phyloP scores from a whole-genome alignment of 192 early-diverging fungal species.

The Coemansia sp. region DNA sequence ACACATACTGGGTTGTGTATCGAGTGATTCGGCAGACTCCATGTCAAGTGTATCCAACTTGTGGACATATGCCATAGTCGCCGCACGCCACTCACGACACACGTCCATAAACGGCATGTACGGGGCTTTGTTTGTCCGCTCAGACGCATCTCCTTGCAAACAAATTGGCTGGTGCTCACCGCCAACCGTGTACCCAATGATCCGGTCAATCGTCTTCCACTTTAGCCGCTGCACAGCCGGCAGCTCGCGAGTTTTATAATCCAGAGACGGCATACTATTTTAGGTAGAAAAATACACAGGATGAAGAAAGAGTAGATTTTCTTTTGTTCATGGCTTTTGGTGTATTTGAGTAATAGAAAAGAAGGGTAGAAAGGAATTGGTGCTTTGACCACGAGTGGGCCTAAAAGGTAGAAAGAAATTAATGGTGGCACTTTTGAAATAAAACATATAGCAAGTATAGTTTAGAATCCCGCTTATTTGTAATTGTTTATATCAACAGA shows the following conservation, averaged over 20 bases:
- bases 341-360: not conserved
- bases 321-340: not conserved
- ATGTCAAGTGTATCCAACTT: not conserved
- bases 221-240: conserved; percentile 9
- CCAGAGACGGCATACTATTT: conserved; percentile 1
- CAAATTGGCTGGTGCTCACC: not conserved
- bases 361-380: not conserved
- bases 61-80: not conserved
- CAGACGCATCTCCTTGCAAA: conserved; percentile 1
- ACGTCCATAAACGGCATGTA: conserved; percentile 1
- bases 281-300: not conserved
- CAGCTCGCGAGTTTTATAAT: not conserved
- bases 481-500: not conserved
- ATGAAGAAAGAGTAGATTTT: not conserved
- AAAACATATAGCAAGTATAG: too few species aligned
- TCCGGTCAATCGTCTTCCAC: conserved; percentile 19
- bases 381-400: too few species aligned
- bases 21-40: not conserved
- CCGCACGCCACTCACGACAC: not conserved
- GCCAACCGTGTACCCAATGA: not conserved
- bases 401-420: too few species aligned
- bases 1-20: not conserved
- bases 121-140: not conserved
- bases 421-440: too few species aligned
- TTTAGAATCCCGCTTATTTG: too few species aligned